These are phyloP conservation scores for Phytopythium kandeliae DNA, from an alignment of 352 stramenopile species.

Conservation along the genomic window DNA sequence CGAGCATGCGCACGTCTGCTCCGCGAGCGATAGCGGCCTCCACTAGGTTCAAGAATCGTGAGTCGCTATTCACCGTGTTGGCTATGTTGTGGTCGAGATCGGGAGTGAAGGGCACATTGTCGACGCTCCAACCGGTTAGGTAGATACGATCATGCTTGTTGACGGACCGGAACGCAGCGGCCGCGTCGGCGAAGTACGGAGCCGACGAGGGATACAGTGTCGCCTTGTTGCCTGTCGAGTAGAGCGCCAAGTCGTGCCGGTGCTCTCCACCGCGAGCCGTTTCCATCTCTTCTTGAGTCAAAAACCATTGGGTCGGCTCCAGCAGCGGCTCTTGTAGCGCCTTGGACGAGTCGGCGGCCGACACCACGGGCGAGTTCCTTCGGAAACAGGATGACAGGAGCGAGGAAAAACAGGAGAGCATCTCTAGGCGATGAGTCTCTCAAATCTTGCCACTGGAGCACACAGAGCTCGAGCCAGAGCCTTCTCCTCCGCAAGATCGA, in stretches of 20 bases:
- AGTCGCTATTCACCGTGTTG: not conserved
- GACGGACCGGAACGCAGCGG: slow-evolving; percentile 33
- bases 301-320: slow-evolving; percentile 37
- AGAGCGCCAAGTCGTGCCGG: slow-evolving; percentile 37
- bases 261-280: slow-evolving; percentile 32
- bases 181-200: slow-evolving; percentile 45
- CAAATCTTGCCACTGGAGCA: no score
- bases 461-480: no score
- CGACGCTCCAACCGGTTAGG: slow-evolving; percentile 55
- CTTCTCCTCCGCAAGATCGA: no score
- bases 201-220: slow-evolving; percentile 12
- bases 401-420: not conserved
- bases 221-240: slow-evolving; percentile 35
- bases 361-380: not conserved
- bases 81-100: slow-evolving; percentile 14
- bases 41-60: slow-evolving; percentile 28
- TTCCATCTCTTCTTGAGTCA: slow-evolving; percentile 50
- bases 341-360: not conserved
- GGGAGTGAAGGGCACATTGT: slow-evolving; percentile 57
- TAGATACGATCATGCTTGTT: slow-evolving; percentile 30
- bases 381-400: not conserved
- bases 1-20: slow-evolving; percentile 44
- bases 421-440: not conserved
- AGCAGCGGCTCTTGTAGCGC: slow-evolving; percentile 1
- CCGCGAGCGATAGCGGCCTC: slow-evolving; percentile 26